A percentile compares a stretch with the other conserved stretches of the same genome.
Evolutionary conservation across 2,329 filamentous ascomycete genomes (phyloP).

Genomic region (Xylaria sp.): DNA sequence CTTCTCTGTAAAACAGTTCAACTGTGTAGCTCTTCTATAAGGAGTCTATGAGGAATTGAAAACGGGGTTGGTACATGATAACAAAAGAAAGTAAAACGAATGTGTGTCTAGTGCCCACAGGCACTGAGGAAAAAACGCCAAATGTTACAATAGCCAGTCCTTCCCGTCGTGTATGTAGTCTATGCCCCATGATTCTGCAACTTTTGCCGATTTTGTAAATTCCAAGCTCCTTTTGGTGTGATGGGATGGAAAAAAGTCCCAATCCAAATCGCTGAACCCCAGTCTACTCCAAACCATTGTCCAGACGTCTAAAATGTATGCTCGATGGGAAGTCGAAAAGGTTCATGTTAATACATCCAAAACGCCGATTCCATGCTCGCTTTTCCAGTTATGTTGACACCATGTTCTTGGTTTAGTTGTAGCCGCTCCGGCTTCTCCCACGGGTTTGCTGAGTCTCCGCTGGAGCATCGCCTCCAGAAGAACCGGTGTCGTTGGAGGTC

Average conservation of each 20-base stretch:
- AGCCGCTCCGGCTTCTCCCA: slow-evolving; percentile 49
- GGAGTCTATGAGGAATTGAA: slow-evolving; percentile 33
- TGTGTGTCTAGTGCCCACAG: slow-evolving; percentile 11
- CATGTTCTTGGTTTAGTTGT: slow-evolving; percentile 41
- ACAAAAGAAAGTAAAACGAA: slow-evolving; percentile 30
- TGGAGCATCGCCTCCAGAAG: slow-evolving; percentile 34
- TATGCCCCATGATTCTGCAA: slow-evolving; percentile 9
- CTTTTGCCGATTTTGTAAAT: neutral
- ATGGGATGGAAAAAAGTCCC: slow-evolving; percentile 25
- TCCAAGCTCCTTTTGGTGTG: slow-evolving; percentile 15
- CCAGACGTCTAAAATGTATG: slow-evolving; percentile 23
- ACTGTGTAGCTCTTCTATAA: slow-evolving; percentile 30
- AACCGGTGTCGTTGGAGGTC: slow-evolving; percentile 44
- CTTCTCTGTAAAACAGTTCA: slow-evolving; percentile 7
- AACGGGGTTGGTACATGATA: slow-evolving; percentile 29
- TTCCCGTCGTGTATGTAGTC: slow-evolving; percentile 19
- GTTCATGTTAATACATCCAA: slow-evolving; percentile 24
- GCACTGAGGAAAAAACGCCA: slow-evolving; percentile 6
- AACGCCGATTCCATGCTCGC: slow-evolving; percentile 31
- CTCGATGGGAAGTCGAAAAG: slow-evolving; percentile 6
- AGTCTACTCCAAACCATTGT: slow-evolving; percentile 28
- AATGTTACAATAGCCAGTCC: slow-evolving; percentile 15
- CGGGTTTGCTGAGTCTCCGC: slow-evolving; percentile 40
- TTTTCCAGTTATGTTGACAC: neutral
- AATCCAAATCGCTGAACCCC: slow-evolving; percentile 25